phyloP scores from a whole-genome alignment of 768 basidiomycete species.

The Termitomyces eurrhizus region DNA sequence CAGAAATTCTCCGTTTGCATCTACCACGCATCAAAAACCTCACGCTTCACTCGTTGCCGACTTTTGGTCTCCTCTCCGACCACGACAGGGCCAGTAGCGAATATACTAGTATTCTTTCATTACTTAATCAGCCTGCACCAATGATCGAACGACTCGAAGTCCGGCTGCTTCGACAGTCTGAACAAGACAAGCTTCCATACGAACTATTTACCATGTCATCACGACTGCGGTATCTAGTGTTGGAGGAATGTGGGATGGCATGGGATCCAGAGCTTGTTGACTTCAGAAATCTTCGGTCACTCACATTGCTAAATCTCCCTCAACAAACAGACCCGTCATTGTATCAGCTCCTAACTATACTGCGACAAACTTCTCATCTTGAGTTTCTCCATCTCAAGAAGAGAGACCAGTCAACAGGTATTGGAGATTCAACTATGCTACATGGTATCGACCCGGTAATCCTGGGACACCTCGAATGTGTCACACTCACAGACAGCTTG shows the following conservation, averaged over 20 bases:
- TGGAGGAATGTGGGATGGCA: background rate
- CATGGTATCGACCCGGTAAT: background rate
- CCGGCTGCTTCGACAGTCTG: background rate
- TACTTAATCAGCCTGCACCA: background rate
- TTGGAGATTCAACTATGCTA: background rate
- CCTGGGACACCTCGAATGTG: background rate
- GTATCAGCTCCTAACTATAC: background rate
- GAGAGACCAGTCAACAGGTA: too few relatives aligned
- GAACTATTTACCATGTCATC: background rate
- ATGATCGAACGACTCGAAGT: background rate
- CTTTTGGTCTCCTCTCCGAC: background rate
- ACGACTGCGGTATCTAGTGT: background rate
- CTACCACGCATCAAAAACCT: background rate
- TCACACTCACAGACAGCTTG: background rate
- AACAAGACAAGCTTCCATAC: background rate
- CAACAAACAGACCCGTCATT: background rate
- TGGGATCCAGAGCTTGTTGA: background rate
- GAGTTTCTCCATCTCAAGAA: background rate
- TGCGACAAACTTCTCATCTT: background rate
- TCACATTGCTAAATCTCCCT: background rate
- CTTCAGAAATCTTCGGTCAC: background rate
- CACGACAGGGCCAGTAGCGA: background rate
- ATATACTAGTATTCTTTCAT: background rate
- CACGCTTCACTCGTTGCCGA: background rate
- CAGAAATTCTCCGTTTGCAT: background rate